Base-by-base conservation (phyloP, 2,329 filamentous ascomycete genomes). In the Lecanosticta acicola region DNA sequence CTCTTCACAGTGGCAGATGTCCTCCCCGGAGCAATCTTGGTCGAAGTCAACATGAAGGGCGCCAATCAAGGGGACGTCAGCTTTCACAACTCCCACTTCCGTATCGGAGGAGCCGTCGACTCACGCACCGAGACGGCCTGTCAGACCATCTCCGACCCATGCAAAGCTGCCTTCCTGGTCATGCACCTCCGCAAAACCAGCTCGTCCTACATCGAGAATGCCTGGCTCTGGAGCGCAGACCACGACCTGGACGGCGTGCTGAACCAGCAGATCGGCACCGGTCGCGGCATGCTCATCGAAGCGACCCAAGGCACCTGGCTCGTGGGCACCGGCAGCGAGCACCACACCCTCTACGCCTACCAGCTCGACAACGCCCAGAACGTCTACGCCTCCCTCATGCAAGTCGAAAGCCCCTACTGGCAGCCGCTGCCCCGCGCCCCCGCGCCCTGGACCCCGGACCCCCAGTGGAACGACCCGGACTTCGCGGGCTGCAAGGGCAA, bases 401-500 rank as follows among this genome's bases (percentile, higher is more conserved):
- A 79, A 63, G 70, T 69, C 39, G 76, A 79, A 61, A 75, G 75
- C 7, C 75, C 76, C 41, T 77, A 76, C 39, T 55, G 53, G 53
- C 53, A 55, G 26, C 53, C 53, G 14, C n/a, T 40, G 4, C 53
- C 53, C 2, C 49, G 56, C 18, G 66, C 69, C 3, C 71, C 71
- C 4, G 56, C 58, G 3, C 71, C 71, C 2, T 74, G 70, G 68
- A 61, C 59, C 48, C 59, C 65, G 42, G 62, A 66, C 8, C 53
- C 58, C 4, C 57, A 60, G 2, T 64, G 53, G 50, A 43, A 61
- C 34, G 59, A 64, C 16, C 59, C 65, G 49, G 41, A 64, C 57
- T 54, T 60, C 53, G 34, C 52, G 2, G 49, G 53, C 13, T 62
- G 59, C 39, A 38, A 32, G 19, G 39, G 34, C 24, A 55, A 59